phyloP scores from a whole-genome alignment of 331 rosid genomes.

The Telfairia occidentalis region DNA sequence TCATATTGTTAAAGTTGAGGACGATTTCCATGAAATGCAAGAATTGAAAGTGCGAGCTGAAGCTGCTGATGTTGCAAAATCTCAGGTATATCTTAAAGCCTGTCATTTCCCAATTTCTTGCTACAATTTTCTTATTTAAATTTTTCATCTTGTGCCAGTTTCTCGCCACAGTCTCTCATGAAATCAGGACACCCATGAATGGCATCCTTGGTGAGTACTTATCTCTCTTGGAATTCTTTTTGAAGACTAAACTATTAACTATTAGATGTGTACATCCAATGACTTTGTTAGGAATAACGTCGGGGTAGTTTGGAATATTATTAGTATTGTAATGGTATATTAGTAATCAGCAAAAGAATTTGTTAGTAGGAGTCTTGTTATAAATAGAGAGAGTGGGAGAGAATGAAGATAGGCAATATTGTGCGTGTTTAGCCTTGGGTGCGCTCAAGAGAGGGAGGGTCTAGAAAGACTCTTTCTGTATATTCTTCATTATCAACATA shows the following conservation, averaged over 20 bases:
- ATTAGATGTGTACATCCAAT: neutral
- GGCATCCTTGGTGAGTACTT: constrained; percentile 70
- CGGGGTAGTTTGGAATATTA: neutral
- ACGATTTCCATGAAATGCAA: constrained; percentile 73
- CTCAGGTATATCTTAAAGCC: constrained; percentile 48
- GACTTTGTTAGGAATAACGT: neutral
- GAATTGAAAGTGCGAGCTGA: constrained; percentile 69
- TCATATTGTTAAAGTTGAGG: constrained; percentile 89
- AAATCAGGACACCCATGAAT: constrained; percentile 96
- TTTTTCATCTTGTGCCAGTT: constrained; percentile 37
- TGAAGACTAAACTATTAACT: no score
- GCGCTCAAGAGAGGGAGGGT: neutral
- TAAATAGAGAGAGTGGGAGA: neutral
- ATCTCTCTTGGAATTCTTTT: neutral
- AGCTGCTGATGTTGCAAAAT: constrained; percentile 93
- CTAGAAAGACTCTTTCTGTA: neutral
- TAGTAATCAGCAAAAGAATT: neutral
- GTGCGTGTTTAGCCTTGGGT: neutral
- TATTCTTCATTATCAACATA: neutral
- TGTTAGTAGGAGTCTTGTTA: neutral
- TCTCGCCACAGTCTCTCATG: constrained; percentile 95
- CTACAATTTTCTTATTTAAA: constrained; percentile 8
- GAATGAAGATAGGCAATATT: neutral
- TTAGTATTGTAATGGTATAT: neutral
- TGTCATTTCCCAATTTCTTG: constrained; percentile 12